Evolutionary conservation across 305 asterid species (phyloP), one percentile per base, ranked within the genome.

Genomic region (Fraxinus ornus): DNA sequence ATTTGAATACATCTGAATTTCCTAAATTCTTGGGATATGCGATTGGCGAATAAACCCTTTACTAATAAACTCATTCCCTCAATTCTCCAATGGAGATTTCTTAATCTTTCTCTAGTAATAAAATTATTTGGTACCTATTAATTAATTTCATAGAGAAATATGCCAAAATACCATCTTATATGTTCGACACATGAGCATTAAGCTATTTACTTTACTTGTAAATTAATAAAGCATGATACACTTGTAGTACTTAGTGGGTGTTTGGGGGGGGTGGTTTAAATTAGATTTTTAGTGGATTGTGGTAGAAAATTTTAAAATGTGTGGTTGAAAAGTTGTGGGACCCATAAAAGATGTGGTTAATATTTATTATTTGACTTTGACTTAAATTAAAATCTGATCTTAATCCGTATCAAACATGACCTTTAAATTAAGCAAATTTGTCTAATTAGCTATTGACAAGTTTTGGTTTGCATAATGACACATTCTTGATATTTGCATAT

Each of bases 11-110:
- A 10, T 10, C 37, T n/a, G 26, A 6, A 13, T 37, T 37, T 75
- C 80, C 62, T n/a, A 52, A 71, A 80, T 80, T 71, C 55, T 19
- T 80, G 78, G 83, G 83, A 71, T 80, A 70, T 80, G 70, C 72
- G 70, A 44, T 19, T 57, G 28, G 28, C 2, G 68, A 19, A 57
- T 57, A 7, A 57, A 6, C 12, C 68, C 28, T 7, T 7, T 2
- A 19, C 28, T 2, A 57, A 7, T 6, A 19, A 21, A 57, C 13
- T 19, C 28, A 1, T 57, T 57, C 68, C 22, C 13, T 19, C 12
- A 19, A 7, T 57, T 57, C 28, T 19, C 68, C 68, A 19, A 52
- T 52, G 64, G 64, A 52, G 24, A 52, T 17, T 52, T 52, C 62
- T 17, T 55, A n/a, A 55, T 17, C 10, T 52, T 15, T 52, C 24